Base-by-base conservation (phyloP, 1,139 yeast species). In the Magnusiomyces suaveolens region DNA sequence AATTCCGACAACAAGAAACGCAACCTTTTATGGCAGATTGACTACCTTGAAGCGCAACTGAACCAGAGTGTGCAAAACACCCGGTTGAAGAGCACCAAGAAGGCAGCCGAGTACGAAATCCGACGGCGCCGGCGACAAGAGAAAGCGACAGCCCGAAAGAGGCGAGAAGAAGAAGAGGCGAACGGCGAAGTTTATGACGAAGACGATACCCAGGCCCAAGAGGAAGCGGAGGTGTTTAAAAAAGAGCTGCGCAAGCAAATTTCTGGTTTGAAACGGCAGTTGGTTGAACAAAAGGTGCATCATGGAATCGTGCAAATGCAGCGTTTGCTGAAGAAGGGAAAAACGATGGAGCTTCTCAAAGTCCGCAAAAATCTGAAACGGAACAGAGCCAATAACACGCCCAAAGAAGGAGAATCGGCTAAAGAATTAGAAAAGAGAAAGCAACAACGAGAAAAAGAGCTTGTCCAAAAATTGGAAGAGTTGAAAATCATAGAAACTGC, bases 21-120 rank as follows among this genome's bases (percentile, higher is more conserved):
- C 52, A 72, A 72, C 55, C 60, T 70, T 54, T 55, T 65, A 23
- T 71, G 71, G 66, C 64, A 70, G 59, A 63, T 72, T 49, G 75
- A 72, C 57, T 51, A 70, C 46, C 63, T 72, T 2, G 71, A 72
- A 59, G 64, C 72, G 6, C 65, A 62, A 59, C 58, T 65, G 24
- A 56, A 59, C n/a, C 52, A 59, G 21, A 62, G 56, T n/a, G 57
- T 57, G 16, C 52, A 63, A 24, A 62, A 59, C 18, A 59, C 69
- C 12, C 60, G 70, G 46, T 58, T 70, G 33, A 57, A 49, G 16
- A 60, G 63, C 21, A 65, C 73, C 8, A 64, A 69, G 52, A 61
- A 62, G 44, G 67, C 71, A 3, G 60, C 60, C 6, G 63, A 59
- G 43, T 18, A 18, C 18, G 48, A 26, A n/a, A 58, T 58, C n/a